Conservation (phyloP, 208 protist species). For the Trypanosoma boissoni region DNA sequence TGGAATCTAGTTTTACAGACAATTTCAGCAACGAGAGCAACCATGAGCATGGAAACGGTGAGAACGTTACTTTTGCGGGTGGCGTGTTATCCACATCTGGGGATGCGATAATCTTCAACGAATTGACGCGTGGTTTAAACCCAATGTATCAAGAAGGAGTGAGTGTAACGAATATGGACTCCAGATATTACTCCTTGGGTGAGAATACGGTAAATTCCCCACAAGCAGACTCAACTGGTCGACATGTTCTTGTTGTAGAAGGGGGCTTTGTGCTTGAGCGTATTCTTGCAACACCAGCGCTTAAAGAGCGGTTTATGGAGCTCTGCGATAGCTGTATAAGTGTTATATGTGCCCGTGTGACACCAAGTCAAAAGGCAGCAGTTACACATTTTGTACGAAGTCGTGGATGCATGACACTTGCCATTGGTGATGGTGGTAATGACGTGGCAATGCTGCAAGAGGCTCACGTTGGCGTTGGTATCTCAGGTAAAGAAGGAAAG, state of each 20-base stretch:
- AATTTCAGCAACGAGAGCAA: too few species aligned
- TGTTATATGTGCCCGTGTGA: constrained; percentile 95
- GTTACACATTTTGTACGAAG: constrained; percentile 77
- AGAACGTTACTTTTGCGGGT: too few species aligned
- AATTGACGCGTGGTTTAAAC: not conserved
- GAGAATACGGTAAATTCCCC: not conserved
- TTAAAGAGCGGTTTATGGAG: constrained; percentile 45
- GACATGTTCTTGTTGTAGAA: constrained; percentile 52
- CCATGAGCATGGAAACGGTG: too few species aligned
- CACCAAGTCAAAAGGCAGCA: constrained; percentile 92
- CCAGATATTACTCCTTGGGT: not conserved
- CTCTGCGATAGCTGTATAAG: constrained; percentile 61
- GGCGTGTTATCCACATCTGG: not conserved
- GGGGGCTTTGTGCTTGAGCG: constrained; percentile 60
- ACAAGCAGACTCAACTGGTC: not conserved
- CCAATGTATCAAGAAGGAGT: not conserved
- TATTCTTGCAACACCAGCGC: constrained; percentile 48
- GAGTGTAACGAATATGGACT: not conserved
- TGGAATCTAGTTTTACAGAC: too few species aligned
- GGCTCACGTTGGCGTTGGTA: constrained; percentile 92
- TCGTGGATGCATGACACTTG: constrained; percentile 74
- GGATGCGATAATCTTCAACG: not conserved
- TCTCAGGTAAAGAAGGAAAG: constrained; percentile 89
- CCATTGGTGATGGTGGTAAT: constrained; percentile 96
- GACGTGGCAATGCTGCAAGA: constrained; percentile 96